phyloP scores from a whole-genome alignment of 176 grass and related monocot species.

The Avena eriantha region DNA sequence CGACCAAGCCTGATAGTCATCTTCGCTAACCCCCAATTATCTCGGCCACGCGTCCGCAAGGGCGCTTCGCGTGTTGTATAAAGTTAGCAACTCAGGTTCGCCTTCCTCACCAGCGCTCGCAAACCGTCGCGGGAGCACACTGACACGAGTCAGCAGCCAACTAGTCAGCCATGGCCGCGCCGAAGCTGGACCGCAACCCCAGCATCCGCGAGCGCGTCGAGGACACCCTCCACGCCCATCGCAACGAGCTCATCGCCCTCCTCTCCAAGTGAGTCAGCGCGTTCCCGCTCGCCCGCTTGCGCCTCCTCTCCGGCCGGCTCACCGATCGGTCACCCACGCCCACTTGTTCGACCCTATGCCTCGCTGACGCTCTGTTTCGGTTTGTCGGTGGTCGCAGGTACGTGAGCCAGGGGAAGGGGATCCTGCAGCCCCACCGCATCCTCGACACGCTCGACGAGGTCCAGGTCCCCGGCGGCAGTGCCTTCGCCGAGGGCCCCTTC shows the following conservation, averaged over 20 bases:
- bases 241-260: constrained; percentile 95
- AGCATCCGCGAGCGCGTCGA: constrained; percentile 90
- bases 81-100: constrained; percentile 20
- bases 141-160: not conserved
- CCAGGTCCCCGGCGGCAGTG: constrained; percentile 49
- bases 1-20: too few relatives aligned
- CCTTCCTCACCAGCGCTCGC: not conserved
- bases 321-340: too few relatives aligned
- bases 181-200: constrained; percentile 60
- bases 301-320: not conserved
- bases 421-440: constrained; percentile 97
- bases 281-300: not conserved
- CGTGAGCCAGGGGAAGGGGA: constrained; percentile 87
- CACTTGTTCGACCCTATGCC: not conserved
- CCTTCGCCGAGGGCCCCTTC: constrained; percentile 83
- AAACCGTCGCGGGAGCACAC: not conserved
- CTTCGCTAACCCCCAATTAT: not conserved
- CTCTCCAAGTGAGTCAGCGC: constrained; percentile 64
- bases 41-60: constrained; percentile 24
- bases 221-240: constrained; percentile 81
- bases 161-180: constrained; percentile 57
- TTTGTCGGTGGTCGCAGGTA: constrained; percentile 42
- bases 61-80: not conserved
- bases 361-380: not conserved
- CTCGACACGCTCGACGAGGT: constrained; percentile 78